Evolutionary conservation across 1,284 basidiomycete species (phyloP).

Genomic region (Ganoderma multipileum): DNA sequence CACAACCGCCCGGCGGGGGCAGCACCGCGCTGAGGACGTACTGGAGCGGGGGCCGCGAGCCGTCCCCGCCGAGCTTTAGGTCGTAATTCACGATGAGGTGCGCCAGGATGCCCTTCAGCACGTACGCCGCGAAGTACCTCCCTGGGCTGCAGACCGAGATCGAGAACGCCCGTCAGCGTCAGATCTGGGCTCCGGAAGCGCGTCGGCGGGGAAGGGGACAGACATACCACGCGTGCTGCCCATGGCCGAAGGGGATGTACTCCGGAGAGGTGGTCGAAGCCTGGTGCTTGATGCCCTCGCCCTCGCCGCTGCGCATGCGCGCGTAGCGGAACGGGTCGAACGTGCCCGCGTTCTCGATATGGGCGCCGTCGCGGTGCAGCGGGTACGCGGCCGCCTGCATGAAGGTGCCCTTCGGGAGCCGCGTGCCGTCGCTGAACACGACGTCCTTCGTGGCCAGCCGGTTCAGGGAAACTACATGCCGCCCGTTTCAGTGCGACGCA

Average conservation of each 20-base stretch:
- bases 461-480: conserved; percentile 39
- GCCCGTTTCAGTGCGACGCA: background rate
- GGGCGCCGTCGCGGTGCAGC: conserved; percentile 21
- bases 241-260: conserved; percentile 38
- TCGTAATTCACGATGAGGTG: conserved; percentile 54
- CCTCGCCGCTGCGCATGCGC: conserved; percentile 23
- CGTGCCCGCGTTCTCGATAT: conserved; percentile 16
- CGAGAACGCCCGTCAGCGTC: too few species aligned
- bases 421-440: conserved; percentile 50
- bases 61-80: conserved; percentile 47
- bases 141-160: conserved; percentile 44
- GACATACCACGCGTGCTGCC: background rate
- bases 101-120: conserved; percentile 53
- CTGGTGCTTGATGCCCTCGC: conserved; percentile 35
- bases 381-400: conserved; percentile 12
- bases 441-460: conserved; percentile 46
- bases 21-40: conserved; percentile 9
- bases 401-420: conserved; percentile 43
- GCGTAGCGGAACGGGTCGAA: conserved; percentile 17
- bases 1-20: conserved; percentile 11
- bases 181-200: background rate
- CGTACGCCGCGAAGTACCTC: conserved; percentile 53
- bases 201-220: too few species aligned
- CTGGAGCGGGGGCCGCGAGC: conserved; percentile 32
- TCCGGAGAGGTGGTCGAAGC: conserved; percentile 33